These are phyloP conservation scores for Silene conica DNA, from an alignment of 148 eudicot species.

Conservation along the genomic window DNA sequence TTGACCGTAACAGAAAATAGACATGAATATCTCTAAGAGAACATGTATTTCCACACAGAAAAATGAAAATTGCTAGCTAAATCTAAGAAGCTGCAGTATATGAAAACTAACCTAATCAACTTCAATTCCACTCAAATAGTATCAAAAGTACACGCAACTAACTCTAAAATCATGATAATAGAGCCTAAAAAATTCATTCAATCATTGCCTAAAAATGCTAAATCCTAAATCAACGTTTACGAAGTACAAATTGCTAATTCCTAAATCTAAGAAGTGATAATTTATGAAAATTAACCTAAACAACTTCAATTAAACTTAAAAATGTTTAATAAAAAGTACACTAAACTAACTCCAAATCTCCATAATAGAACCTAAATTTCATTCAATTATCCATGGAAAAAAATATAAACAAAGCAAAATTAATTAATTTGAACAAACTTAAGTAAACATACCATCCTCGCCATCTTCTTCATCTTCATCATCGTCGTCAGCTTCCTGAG, in stretches of 20 bases:
- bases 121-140: not conserved
- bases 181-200: not conserved
- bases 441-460: conserved; percentile 61
- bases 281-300: not conserved
- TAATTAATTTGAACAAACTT: not conserved
- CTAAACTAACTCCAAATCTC: conserved; percentile 1
- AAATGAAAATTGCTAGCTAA: not conserved
- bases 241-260: not conserved
- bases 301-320: not conserved
- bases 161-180: not conserved
- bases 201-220: too few species aligned
- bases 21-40: too few species aligned
- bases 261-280: not conserved
- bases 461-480: conserved; percentile 91
- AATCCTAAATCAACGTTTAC: too few species aligned
- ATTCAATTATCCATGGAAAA: not conserved
- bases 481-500: conserved; percentile 60
- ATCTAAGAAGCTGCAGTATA: not conserved
- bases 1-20: too few species aligned
- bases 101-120: not conserved
- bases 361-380: not conserved
- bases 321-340: not conserved
- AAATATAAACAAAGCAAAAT: not conserved
- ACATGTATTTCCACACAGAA: not conserved
- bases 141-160: not conserved